These are phyloP conservation scores for Chlamydomonas eustigma DNA, from an alignment of 139 green algal species.

Conservation along the genomic window DNA sequence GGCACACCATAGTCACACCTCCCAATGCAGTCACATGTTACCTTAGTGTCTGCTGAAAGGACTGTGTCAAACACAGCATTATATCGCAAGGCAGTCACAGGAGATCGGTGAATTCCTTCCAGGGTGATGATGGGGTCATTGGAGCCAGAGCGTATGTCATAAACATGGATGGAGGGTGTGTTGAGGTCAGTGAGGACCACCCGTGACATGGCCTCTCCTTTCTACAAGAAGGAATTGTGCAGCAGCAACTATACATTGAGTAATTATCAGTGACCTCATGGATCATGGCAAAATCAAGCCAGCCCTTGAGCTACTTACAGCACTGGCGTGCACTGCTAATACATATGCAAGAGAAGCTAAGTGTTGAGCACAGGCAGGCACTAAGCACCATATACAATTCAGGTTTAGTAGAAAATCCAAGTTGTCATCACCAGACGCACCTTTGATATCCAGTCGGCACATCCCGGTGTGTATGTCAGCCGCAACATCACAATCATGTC, in stretches of 20 bases:
- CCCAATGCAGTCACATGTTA: background rate
- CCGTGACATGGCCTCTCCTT: conserved; percentile 56
- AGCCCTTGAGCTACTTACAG: no score
- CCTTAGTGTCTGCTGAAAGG: conserved; percentile 53
- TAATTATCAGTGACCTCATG: no score
- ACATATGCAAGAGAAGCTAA: no score
- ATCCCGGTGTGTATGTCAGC: conserved; percentile 72
- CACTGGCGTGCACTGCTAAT: no score
- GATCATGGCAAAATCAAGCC: no score
- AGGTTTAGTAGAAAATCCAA: background rate
- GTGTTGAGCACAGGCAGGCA: no score
- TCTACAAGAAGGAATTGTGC: conserved; percentile 44
- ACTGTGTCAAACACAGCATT: conserved; percentile 54
- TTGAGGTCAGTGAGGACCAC: conserved; percentile 84
- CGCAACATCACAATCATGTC: conserved; percentile 97
- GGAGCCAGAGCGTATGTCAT: conserved; percentile 62
- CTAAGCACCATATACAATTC: no score
- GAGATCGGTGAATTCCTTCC: conserved; percentile 25
- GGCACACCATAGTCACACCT: no score
- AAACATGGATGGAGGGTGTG: conserved; percentile 68
- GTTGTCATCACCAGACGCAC: background rate
- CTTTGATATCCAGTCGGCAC: conserved; percentile 77
- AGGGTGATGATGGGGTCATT: conserved; percentile 56
- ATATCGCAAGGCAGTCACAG: conserved; percentile 76
- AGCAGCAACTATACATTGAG: no score